Evolutionary conservation across 1,284 basidiomycete species (phyloP).

Genomic region (Schizophyllum commune): DNA sequence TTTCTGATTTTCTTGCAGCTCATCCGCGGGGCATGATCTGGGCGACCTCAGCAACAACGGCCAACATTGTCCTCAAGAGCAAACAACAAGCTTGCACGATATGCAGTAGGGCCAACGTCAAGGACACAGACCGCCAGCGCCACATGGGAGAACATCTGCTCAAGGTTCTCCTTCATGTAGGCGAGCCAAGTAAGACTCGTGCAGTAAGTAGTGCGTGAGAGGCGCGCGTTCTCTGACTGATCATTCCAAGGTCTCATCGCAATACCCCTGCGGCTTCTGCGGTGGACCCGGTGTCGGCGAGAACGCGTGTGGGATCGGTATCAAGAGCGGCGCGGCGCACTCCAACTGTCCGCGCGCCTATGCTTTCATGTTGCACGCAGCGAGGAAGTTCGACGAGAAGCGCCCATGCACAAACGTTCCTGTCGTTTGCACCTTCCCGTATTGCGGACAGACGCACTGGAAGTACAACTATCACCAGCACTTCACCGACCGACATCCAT

Average conservation of each 20-base stretch:
- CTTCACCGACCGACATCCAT: constrained; percentile 3
- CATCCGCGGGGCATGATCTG: no score
- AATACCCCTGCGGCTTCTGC: no score
- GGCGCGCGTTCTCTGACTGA: no score
- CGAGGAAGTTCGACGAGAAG: not conserved
- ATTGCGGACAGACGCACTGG: constrained; percentile 5
- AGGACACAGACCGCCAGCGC: not conserved
- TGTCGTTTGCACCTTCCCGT: not conserved
- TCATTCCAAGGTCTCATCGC: no score
- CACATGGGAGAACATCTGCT: constrained; percentile 5
- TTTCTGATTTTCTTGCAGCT: no score
- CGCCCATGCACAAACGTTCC: constrained; percentile 8
- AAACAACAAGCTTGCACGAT: not conserved
- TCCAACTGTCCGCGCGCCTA: constrained; percentile 4
- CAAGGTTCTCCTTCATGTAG: not conserved
- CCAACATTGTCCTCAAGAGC: no score
- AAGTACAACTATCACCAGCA: constrained; percentile 7
- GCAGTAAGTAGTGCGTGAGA: no score
- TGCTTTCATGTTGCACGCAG: not conserved
- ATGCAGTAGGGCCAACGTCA: not conserved
- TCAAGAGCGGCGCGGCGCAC: constrained; percentile 4
- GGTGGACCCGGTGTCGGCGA: no score
- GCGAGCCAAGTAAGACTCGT: not conserved
- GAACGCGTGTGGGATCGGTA: no score
- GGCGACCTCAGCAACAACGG: no score